Evolutionary conservation across 2,329 filamentous ascomycete species (phyloP), one percentile per base, ranked within the genome.

Genomic region (Rachicladosporium sp.): DNA sequence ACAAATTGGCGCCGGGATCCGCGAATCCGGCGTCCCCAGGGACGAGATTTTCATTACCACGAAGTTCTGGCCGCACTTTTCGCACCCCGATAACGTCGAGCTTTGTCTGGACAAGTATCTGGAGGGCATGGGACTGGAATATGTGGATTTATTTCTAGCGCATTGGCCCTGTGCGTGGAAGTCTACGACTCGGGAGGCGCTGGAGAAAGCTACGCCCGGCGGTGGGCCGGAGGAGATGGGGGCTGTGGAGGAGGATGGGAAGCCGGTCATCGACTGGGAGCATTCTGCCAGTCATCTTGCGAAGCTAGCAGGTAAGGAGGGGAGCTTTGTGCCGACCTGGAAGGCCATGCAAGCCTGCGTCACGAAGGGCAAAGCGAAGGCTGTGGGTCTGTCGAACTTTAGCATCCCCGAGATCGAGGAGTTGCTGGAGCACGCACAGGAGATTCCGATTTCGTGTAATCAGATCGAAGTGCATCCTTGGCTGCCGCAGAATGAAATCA

Each of bases 141-240:
- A 93, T 58, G 72, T 93, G 4, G 86, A 93, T 58, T 67, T 93
- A 42, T 86, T 76, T 57, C 70, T 93, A 30, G 74, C 93, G 67
- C 85, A 93, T 65, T 91, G 84, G 83, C 81, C 83, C 8, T 27
- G 23, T 27, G 23, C 23, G 23, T 6, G 66, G 86, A 73, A 87
- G 86, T 57, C 69, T 88, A 32, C 82, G 32, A 41, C 38, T 46
- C 46, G 23, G 4, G 66, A 67, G 38, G 66, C 66, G 21, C 59
- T 68, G 9, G 70, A 74, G 63, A 69, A 65, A 55, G 23, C 23
- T 27, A 7, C 23, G 23, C 23, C 23, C 8, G 23, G 23, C 6
- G 23, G 23, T 7, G 6, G 4, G 8, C 23, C 23, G 4, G 62
- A 73, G 50, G 57, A 58, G 49, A 62, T 55, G 53, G 67, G 67